Evolutionary conservation across 352 stramenopile species (phyloP).

Genomic region (Phytophthora colocasiae): DNA sequence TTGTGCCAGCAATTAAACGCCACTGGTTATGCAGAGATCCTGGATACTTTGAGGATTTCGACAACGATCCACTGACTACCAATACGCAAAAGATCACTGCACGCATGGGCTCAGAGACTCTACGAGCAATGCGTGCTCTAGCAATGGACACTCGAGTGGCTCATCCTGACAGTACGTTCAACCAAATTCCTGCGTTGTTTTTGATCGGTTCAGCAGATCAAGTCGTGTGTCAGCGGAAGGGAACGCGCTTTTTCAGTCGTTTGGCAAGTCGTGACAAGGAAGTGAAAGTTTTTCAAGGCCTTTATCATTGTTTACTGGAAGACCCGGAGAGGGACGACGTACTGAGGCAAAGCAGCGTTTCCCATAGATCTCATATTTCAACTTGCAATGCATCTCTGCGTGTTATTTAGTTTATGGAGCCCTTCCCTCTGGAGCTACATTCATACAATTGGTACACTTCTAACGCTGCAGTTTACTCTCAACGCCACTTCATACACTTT

Average conservation of each 20-base stretch:
- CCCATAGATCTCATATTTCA: background rate
- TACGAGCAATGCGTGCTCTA: background rate
- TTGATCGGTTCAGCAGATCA: slow-evolving; percentile 9
- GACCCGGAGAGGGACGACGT: slow-evolving; percentile 8
- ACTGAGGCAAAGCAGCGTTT: background rate
- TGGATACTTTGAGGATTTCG: slow-evolving; percentile 53
- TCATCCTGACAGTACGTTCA: background rate
- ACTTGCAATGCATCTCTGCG: slow-evolving; percentile 2
- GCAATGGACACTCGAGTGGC: background rate
- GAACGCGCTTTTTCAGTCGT: slow-evolving; percentile 6
- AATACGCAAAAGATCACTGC: background rate
- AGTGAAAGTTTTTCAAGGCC: slow-evolving; percentile 8
- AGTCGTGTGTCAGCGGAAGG: slow-evolving; percentile 9
- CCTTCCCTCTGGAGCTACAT: slow-evolving; percentile 12
- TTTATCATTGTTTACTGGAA: slow-evolving; percentile 16
- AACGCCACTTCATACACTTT: background rate
- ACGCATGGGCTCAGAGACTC: background rate
- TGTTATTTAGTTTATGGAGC: slow-evolving; percentile 28
- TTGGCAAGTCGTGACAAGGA: slow-evolving; percentile 21
- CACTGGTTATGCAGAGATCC: slow-evolving; percentile 41
- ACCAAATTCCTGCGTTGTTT: background rate
- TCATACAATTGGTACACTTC: slow-evolving; percentile 12
- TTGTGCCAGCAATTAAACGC: slow-evolving; percentile 55
- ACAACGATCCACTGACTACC: slow-evolving; percentile 54
- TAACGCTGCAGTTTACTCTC: slow-evolving; percentile 11